Conservation (phyloP, 1,284 basidiomycete species). For the Prillingera fragicola region DNA sequence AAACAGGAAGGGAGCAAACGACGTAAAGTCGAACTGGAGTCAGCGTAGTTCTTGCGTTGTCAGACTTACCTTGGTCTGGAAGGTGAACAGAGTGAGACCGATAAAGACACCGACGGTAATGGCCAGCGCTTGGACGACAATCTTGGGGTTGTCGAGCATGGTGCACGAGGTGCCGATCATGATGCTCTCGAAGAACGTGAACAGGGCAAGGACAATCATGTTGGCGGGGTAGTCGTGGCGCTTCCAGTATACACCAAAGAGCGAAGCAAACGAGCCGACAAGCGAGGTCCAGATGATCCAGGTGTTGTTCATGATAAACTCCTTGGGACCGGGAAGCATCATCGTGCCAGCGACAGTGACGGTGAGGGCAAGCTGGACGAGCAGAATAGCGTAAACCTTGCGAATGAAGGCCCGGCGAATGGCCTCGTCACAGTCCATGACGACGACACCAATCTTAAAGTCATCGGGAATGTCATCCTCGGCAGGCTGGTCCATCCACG, state of each 20-base stretch:
- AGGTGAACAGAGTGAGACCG: constrained; percentile 54
- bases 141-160: constrained; percentile 42
- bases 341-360: constrained; percentile 30
- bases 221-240: constrained; percentile 49
- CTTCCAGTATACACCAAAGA: constrained; percentile 46
- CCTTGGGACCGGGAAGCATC: constrained; percentile 27
- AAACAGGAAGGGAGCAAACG: constrained; percentile 43
- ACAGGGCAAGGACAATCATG: constrained; percentile 51
- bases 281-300: constrained; percentile 47
- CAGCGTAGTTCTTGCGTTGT: too few species aligned
- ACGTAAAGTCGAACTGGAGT: constrained; percentile 44
- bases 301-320: constrained; percentile 38
- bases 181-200: constrained; percentile 51
- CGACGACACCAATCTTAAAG: constrained; percentile 46
- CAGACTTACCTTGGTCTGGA: constrained; percentile 45
- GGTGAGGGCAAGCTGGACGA: constrained; percentile 41
- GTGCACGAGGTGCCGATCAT: constrained; percentile 49
- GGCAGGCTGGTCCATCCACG: constrained; percentile 42
- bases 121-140: constrained; percentile 53
- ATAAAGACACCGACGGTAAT: constrained; percentile 54
- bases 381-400: constrained; percentile 46
- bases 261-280: constrained; percentile 41
- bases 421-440: constrained; percentile 45
- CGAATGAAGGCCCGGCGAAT: constrained; percentile 47
- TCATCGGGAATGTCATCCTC: constrained; percentile 44